Conservation (phyloP, 2,329 filamentous ascomycete genomes). For the Monosporascus sp. region DNA sequence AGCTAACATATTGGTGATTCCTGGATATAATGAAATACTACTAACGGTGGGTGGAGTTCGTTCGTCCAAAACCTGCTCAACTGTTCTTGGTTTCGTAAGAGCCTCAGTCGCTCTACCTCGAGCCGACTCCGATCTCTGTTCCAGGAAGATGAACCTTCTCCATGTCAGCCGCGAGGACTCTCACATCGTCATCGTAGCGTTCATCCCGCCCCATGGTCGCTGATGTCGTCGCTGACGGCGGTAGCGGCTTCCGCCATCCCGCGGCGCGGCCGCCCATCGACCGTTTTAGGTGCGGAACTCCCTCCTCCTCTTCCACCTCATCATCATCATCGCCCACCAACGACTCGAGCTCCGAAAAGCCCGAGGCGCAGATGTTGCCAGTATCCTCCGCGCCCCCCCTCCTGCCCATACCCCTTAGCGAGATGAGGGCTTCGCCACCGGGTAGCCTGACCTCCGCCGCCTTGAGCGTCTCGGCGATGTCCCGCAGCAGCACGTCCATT, state of each 20-base stretch:
- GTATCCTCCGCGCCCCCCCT: not conserved
- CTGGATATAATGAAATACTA: too few species aligned
- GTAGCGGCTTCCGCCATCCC: not conserved
- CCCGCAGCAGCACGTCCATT: conserved; percentile 83
- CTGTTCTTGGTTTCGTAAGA: too few species aligned
- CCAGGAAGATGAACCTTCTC: conserved; percentile 20
- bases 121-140: conserved; percentile 1
- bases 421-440: conserved; percentile 43
- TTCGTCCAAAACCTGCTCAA: too few species aligned
- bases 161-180: conserved; percentile 16
- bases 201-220: conserved; percentile 5
- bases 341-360: conserved; percentile 13
- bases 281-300: not conserved
- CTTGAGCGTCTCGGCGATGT: conserved; percentile 74
- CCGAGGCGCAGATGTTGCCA: conserved; percentile 15
- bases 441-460: conserved; percentile 68
- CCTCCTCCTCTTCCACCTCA: not conserved
- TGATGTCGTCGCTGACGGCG: conserved; percentile 4
- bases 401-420: conserved; percentile 16
- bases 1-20: too few species aligned
- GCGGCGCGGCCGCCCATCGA: not conserved
- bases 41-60: too few species aligned
- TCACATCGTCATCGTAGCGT: conserved; percentile 5
- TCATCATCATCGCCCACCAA: conserved; percentile 20
- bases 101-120: conserved; percentile 3